A percentile compares a stretch with the other conserved stretches of the same genome.
Evolutionary conservation across 1,284 basidiomycete species (phyloP).

Genomic region (Thelephora terrestris): DNA sequence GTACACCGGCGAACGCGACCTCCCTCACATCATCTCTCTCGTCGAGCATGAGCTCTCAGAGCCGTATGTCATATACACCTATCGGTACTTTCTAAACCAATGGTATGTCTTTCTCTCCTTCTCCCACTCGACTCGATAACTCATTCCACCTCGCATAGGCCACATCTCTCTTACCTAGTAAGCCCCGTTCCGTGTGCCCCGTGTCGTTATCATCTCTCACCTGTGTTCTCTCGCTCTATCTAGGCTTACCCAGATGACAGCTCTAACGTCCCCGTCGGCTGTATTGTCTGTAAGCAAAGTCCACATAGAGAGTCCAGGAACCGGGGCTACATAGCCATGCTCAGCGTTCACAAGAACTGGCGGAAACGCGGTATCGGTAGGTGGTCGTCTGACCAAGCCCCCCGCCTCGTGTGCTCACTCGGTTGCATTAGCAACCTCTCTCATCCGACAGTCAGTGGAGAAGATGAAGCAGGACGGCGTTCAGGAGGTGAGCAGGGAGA

Average conservation of each 20-base stretch:
- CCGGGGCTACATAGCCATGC: slow-evolving; percentile 97
- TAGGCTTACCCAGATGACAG: slow-evolving; percentile 49
- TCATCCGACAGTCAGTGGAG: slow-evolving; percentile 71
- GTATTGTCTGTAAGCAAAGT: slow-evolving; percentile 94
- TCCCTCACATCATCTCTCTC: slow-evolving; percentile 73
- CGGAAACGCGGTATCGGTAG: slow-evolving; percentile 86
- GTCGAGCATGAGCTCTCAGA: slow-evolving; percentile 92
- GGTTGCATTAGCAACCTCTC: slow-evolving; percentile 48
- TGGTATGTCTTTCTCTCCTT: slow-evolving; percentile 48
- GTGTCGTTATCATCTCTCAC: background rate
- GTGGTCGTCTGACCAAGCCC: slow-evolving; percentile 26
- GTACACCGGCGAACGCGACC: slow-evolving; percentile 70
- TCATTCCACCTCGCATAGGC: slow-evolving; percentile 43
- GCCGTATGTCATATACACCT: slow-evolving; percentile 92
- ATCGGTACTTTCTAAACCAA: slow-evolving; percentile 88
- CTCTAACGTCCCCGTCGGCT: slow-evolving; percentile 63
- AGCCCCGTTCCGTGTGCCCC: slow-evolving; percentile 15
- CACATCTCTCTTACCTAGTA: slow-evolving; percentile 87
- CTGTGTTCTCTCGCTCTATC: slow-evolving; percentile 4
- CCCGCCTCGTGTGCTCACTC: slow-evolving; percentile 11
- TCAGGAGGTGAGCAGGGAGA: slow-evolving; percentile 54
- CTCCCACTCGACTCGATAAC: slow-evolving; percentile 1
- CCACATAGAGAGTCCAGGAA: slow-evolving; percentile 68
- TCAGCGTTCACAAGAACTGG: slow-evolving; percentile 76
- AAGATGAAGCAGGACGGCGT: slow-evolving; percentile 76